phyloP scores from a whole-genome alignment of 1,284 basidiomycete species.

The Pholiota adiposa region DNA sequence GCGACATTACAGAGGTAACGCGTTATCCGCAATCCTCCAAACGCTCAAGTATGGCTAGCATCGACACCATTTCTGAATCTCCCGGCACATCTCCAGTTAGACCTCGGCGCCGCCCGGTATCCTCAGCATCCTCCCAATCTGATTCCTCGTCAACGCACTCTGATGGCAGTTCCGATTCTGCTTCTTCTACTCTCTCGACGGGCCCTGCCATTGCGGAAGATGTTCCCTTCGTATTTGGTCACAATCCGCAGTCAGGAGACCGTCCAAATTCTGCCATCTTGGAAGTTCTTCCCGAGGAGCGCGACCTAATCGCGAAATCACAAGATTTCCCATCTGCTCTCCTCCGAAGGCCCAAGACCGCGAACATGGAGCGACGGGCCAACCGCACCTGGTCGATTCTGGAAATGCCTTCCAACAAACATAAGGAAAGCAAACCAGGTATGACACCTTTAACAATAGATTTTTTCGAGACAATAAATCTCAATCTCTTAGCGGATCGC shows the following conservation, averaged over 20 bases:
- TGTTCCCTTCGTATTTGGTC: conserved; percentile 47
- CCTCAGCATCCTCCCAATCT: conserved; percentile 38
- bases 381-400: conserved; percentile 34
- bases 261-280: conserved; percentile 37
- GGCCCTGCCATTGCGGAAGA: conserved; percentile 42
- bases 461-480: neutral
- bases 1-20: conserved; percentile 20
- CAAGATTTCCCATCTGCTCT: conserved; percentile 18
- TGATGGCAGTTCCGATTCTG: conserved; percentile 37
- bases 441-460: neutral
- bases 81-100: conserved; percentile 14
- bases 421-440: conserved; percentile 12
- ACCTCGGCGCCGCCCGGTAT: conserved; percentile 36
- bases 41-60: conserved; percentile 31
- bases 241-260: conserved; percentile 45
- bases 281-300: conserved; percentile 55
- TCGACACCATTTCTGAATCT: conserved; percentile 28
- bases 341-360: conserved; percentile 22
- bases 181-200: conserved; percentile 23
- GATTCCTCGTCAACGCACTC: conserved; percentile 45
- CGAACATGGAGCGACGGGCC: conserved; percentile 27
- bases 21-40: conserved; percentile 17
- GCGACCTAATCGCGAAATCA: conserved; percentile 36
- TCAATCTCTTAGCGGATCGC: neutral
- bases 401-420: conserved; percentile 22